These are phyloP conservation scores for Naganishia sp. DNA, from an alignment of 1,284 basidiomycete genomes.

Conservation along the genomic window DNA sequence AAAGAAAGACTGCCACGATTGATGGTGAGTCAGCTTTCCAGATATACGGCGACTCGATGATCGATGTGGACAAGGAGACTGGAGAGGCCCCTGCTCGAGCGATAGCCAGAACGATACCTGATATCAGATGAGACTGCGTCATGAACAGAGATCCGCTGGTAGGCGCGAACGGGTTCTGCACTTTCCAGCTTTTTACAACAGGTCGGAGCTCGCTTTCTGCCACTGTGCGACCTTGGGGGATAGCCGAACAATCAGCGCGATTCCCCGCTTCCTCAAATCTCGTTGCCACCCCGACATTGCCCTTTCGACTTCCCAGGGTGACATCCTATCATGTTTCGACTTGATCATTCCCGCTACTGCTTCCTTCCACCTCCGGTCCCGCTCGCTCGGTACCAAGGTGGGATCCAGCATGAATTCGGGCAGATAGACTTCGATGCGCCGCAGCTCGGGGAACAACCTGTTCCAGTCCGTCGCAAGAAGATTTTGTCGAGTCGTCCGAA, in stretches of 20 bases:
- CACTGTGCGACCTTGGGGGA: background rate
- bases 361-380: background rate
- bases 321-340: background rate
- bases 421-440: slow-evolving; percentile 8
- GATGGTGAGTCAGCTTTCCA: too few species aligned
- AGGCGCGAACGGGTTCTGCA: too few species aligned
- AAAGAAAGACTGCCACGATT: too few species aligned
- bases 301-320: background rate
- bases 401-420: background rate
- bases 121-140: too few species aligned
- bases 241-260: background rate
- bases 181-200: background rate
- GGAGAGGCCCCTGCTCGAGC: too few species aligned
- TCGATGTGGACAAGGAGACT: too few species aligned
- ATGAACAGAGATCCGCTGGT: too few species aligned
- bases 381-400: background rate
- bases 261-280: background rate
- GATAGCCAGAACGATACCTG: too few species aligned
- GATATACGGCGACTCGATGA: too few species aligned
- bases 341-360: background rate
- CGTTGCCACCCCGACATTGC: background rate
- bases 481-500: background rate
- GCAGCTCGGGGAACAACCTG: slow-evolving; percentile 2
- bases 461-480: slow-evolving; percentile 7
- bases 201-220: background rate